Evolutionary conservation across 2,329 filamentous ascomycete genomes (phyloP), one percentile per base, ranked within the genome.

Genomic region (Colletotrichum theobromicola): DNA sequence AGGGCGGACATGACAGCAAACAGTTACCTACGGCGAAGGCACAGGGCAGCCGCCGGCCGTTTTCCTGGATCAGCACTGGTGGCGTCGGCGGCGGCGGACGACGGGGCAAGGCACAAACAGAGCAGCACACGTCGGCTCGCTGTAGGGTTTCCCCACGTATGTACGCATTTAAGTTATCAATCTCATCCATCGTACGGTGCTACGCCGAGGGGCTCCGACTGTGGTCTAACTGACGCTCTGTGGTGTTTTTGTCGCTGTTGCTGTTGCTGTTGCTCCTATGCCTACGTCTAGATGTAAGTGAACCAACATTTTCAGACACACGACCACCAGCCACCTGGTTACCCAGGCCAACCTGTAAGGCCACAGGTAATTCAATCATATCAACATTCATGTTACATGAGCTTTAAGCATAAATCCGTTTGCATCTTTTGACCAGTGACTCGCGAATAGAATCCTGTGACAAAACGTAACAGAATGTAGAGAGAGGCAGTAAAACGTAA

Each of bases 41-140:
- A 28, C 12, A 34, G 46, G 46, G 35, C 63, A 71, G 53, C 55
- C 57, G 55, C 55, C 66, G 65, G 70, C 62, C 65, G 57, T 55
- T 64, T 58, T 63, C 21, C 66, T 60, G 66, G 60, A 70, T 64
- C 71, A 50, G 66, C 65, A 55, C 61, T 68, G 64, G 64, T 34
- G 70, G 65, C 42, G 68, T 61, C 28, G 68, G 67, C 42, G 61
- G 57, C 57, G 55, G 57, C 57, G 57, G 61, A 35, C 60, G 61
- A 50, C 68, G 50, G 61, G 35, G 26, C 24, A 63, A 57, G 64
- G 50, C 64, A 58, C 50, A 58, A 18, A 28, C 21, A 57, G 53
- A 67, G 10, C 62, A 65, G 53, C 15, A 35, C 64, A 30, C 53
- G 26, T 42, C 61, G 55, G 55, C 35, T 68, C 60, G 60, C 60